Evolutionary conservation across 768 basidiomycete genomes (phyloP).

Genomic region (Amanita exitialis): DNA sequence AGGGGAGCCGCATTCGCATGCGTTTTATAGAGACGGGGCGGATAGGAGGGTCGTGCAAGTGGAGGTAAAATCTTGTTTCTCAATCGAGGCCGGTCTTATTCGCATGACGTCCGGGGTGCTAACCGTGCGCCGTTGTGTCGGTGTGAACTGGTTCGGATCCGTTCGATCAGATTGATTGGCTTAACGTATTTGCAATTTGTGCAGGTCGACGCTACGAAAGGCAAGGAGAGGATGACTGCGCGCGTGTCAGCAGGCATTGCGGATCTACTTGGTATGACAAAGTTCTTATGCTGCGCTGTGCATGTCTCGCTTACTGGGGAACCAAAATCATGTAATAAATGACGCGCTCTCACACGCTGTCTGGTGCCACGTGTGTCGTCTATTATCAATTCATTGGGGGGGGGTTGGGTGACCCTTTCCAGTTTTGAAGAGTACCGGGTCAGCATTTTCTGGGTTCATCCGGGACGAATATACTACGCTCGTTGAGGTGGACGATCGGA

Average conservation of each 20-base stretch:
- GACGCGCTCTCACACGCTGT: neutral
- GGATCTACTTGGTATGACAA: slow-evolving; percentile 66
- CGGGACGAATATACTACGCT: slow-evolving; percentile 89
- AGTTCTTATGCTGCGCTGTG: neutral
- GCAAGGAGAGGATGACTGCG: slow-evolving; percentile 53
- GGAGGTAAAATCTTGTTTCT: slow-evolving; percentile 28
- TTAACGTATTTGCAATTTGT: neutral
- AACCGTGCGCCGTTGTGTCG: neutral
- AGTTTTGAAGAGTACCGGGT: slow-evolving; percentile 90
- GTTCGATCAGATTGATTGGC: neutral
- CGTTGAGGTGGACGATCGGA: slow-evolving; percentile 72
- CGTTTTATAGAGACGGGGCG: slow-evolving; percentile 84
- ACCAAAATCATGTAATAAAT: neutral
- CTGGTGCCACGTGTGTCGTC: neutral
- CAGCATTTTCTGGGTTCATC: slow-evolving; percentile 72
- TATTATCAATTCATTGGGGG: neutral
- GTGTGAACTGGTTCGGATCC: neutral
- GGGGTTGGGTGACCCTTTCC: neutral
- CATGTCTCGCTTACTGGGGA: neutral
- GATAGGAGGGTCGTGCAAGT: slow-evolving; percentile 69
- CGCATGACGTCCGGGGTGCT: neutral
- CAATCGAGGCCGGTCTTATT: neutral
- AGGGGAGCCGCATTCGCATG: slow-evolving; percentile 52
- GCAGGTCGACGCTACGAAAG: slow-evolving; percentile 55
- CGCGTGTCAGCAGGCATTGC: slow-evolving; percentile 58